Base-by-base conservation (phyloP, 805 yeast species). In the Tetrapisispora pingtungensis region DNA sequence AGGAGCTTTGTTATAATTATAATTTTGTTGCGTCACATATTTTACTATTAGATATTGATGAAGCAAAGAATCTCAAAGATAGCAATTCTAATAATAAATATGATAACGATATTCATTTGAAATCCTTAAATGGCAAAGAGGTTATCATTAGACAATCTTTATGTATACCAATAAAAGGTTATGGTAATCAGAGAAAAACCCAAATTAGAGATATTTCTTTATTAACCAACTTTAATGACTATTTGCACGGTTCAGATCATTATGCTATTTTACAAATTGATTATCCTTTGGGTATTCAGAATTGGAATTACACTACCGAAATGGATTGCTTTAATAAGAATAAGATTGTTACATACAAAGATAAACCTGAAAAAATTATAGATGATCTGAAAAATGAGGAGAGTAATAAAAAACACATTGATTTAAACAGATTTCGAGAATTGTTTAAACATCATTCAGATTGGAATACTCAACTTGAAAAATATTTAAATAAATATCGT, bases 21-120 rank as follows among this genome's bases (percentile, higher is more conserved):
- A 84, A 78, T 22, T 83, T 82, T 57, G 65, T 82, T 8, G 71
- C 71, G 39, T 74, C 84, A 1, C 90, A 84, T 57, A 72, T 84
- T 20, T 60, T 82, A 17, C 59, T 69, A 38, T 64, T 71, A 3
- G 55, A 61, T 10, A 8, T 8, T 6, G 26, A 8, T 8, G 26
- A 8, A 6, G 5, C 26, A 8, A 61, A 57, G 20, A 53, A 15
- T 35, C 6, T 3, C 10, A 19, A 31, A 13, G 19, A 8, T n/a
- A 26, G 32, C 10, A 41, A 33, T 2, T 7, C 14, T 24, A n/a
- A 20, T 10, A 13, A 13, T 40, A 17, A 6, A 17, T n/a, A 18
- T 18, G 18, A 33, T 52, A 47, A 20, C 10, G 33, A 42, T 33
- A 30, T 32, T 53, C 52, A 73, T 15, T 77, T 71, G 49, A 65